Evolutionary conservation across 2,329 filamentous ascomycete species (phyloP).

Genomic region (Ustilaginoidea virens): DNA sequence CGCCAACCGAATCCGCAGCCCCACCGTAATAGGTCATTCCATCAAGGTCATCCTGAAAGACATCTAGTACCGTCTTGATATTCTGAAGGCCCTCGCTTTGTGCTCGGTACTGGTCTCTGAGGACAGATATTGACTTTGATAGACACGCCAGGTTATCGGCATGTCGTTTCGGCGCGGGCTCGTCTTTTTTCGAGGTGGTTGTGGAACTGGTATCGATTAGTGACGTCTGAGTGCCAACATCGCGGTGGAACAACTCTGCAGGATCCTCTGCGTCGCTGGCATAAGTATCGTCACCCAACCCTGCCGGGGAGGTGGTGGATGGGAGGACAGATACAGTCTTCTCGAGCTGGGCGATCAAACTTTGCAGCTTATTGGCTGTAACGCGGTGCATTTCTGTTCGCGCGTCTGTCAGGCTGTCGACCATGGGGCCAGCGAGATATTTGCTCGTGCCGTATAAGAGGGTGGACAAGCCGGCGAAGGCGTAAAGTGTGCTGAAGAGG

Average conservation of each 20-base stretch:
- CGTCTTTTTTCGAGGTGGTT: constrained; percentile 5
- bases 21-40: constrained; percentile 37
- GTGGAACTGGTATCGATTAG: constrained; percentile 8
- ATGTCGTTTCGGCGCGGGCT: constrained; percentile 22
- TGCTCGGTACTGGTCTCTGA: constrained; percentile 27
- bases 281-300: constrained; percentile 13
- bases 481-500: constrained; percentile 43
- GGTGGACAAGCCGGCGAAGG: constrained; percentile 40
- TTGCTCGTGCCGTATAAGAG: constrained; percentile 57
- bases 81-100: constrained; percentile 35
- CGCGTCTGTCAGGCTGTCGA: constrained; percentile 33
- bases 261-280: constrained; percentile 43
- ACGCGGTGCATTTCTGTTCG: constrained; percentile 36
- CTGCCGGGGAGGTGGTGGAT: constrained; percentile 7
- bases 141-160: constrained; percentile 26
- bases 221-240: constrained; percentile 66
- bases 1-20: constrained; percentile 20
- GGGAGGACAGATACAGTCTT: constrained; percentile 47
- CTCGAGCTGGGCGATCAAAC: constrained; percentile 36
- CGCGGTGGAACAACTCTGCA: constrained; percentile 66
- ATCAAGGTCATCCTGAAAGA: constrained; percentile 52
- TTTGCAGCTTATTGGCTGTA: constrained; percentile 27
- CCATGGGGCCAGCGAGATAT: constrained; percentile 50
- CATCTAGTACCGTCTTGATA: constrained; percentile 35
- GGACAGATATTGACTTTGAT: constrained; percentile 22